A percentile compares a stretch with the other conserved stretches of the same genome.
Evolutionary conservation across 108 stramenopile genomes (phyloP).

Genomic region (Discostella stelligeroides): DNA sequence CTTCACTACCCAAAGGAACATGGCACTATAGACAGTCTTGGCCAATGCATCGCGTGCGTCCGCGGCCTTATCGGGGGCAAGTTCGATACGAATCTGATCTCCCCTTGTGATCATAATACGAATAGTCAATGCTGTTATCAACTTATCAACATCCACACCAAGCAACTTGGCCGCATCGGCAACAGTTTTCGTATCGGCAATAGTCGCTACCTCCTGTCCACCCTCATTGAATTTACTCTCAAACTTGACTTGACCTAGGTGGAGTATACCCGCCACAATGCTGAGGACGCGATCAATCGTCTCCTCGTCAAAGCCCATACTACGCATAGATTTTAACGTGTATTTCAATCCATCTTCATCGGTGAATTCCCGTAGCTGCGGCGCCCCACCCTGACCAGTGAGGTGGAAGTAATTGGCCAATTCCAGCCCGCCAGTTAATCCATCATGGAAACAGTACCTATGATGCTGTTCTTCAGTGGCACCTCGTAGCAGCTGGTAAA

Average conservation of each 20-base stretch:
- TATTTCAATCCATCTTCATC: slow-evolving; percentile 90
- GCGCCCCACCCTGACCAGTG: slow-evolving; percentile 88
- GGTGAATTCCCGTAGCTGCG: slow-evolving; percentile 82
- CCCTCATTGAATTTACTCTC: slow-evolving; percentile 56
- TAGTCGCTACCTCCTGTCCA: slow-evolving; percentile 72
- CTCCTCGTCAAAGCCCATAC: slow-evolving; percentile 78
- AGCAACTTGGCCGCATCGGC: slow-evolving; percentile 72
- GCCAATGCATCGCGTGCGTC: slow-evolving; percentile 94
- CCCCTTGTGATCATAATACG: slow-evolving; percentile 82
- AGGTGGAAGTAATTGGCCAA: slow-evolving; percentile 79
- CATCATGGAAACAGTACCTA: slow-evolving; percentile 79
- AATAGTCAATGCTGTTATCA: slow-evolving; percentile 79
- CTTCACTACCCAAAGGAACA: slow-evolving; percentile 90
- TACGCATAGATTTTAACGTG: slow-evolving; percentile 83
- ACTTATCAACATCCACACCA: slow-evolving; percentile 78
- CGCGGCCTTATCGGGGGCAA: slow-evolving; percentile 75
- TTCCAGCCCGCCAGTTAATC: slow-evolving; percentile 78
- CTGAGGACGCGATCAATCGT: slow-evolving; percentile 72
- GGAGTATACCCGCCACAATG: slow-evolving; percentile 88
- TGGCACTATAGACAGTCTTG: slow-evolving; percentile 92
- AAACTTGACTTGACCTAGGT: slow-evolving; percentile 90
- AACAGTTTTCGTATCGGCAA: slow-evolving; percentile 68
- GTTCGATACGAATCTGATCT: slow-evolving; percentile 77
- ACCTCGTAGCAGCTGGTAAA: slow-evolving; percentile 92
- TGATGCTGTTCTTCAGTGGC: slow-evolving; percentile 84